Conservation (phyloP, 2,329 filamentous ascomycete genomes). For the Neofusicoccum sp. region DNA sequence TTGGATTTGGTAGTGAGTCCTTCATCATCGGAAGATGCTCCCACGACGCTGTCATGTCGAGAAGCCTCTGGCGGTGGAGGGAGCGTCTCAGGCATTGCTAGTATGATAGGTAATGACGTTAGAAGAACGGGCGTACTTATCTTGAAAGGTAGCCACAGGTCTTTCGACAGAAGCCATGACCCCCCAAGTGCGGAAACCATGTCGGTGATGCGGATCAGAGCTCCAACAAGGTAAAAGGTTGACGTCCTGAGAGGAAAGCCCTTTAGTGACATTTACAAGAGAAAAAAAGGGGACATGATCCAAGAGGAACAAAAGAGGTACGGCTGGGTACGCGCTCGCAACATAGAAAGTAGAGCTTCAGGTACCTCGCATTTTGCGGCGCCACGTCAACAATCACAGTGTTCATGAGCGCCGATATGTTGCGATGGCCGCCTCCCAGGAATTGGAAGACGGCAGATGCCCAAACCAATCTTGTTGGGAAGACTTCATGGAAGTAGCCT, state of each 20-base stretch:
- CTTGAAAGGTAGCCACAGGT: constrained; percentile 15
- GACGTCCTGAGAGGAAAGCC: constrained; percentile 1
- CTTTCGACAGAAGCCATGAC: not conserved
- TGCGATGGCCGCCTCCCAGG: constrained; percentile 9
- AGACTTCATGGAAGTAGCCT: constrained; percentile 13
- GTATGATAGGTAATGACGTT: not conserved
- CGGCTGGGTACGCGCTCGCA: too few species aligned
- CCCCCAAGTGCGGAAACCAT: not conserved
- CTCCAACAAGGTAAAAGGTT: constrained; percentile 11
- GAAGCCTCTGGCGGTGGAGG: not conserved
- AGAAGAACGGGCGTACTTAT: constrained; percentile 13
- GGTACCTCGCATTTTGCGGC: not conserved
- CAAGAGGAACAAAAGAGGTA: too few species aligned
- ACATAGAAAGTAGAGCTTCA: not conserved
- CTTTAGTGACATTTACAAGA: too few species aligned
- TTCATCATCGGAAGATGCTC: not conserved
- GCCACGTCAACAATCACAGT: constrained; percentile 16
- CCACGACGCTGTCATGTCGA: not conserved
- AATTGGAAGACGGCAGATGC: constrained; percentile 12
- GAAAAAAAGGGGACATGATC: not conserved
- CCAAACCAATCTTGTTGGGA: constrained; percentile 6
- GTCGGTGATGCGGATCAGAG: constrained; percentile 6
- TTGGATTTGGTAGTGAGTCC: not conserved
- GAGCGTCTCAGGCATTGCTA: constrained; percentile 1
- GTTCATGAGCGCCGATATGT: constrained; percentile 10